Percentiles rank a stretch among this genome's conserved stretches.
Conservation (phyloP, 345 rosid species). For the Sisymbrium altissimum region DNA sequence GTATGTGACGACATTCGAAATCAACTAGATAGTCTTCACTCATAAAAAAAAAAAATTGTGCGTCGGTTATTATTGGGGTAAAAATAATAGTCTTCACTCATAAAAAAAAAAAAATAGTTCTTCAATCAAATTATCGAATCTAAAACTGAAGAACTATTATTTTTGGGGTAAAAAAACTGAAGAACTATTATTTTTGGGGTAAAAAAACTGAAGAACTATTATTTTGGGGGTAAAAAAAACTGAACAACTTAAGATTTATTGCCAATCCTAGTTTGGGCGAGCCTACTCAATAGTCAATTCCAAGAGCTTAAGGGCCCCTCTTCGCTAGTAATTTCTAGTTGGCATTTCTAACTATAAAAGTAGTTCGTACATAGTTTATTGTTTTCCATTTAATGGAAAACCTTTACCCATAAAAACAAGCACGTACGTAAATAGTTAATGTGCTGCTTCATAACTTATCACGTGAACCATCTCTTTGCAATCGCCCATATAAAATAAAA, state of each 20-base stretch:
- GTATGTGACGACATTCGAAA: neutral
- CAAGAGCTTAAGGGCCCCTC: neutral
- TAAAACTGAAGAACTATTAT: neutral
- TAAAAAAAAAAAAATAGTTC: neutral
- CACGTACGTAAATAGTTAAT: neutral
- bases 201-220: too few species aligned
- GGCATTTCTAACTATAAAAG: neutral
- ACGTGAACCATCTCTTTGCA: neutral
- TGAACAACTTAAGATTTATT: neutral
- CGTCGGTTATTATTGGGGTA: too few species aligned
- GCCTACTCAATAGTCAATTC: neutral
- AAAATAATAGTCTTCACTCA: neutral
- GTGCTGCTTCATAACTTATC: neutral
- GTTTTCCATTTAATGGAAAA: neutral
- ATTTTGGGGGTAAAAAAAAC: too few species aligned
- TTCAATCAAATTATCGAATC: neutral
- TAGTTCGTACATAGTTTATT: neutral
- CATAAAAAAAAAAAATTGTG: neutral
- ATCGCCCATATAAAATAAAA: neutral
- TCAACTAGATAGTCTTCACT: neutral
- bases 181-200: too few species aligned
- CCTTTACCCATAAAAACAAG: neutral
- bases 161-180: too few species aligned
- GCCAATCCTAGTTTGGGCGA: neutral
- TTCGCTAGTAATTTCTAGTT: neutral